Conservation (phyloP, 345 rosid species). For the Barbarea vulgaris region DNA sequence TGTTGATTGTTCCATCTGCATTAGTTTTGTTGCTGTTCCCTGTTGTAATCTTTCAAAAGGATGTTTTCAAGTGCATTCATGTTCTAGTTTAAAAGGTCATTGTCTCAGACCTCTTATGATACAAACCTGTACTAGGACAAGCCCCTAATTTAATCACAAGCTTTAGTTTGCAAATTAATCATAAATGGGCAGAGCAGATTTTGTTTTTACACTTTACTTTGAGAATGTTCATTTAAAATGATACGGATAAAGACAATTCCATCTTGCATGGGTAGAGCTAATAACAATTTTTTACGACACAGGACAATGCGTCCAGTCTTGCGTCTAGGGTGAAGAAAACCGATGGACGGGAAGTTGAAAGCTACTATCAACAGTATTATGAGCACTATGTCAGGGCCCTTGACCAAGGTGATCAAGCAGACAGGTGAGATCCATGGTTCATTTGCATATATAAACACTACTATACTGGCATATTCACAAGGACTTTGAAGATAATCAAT, state of each 20-base stretch:
- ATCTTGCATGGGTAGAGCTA: constrained; percentile 14
- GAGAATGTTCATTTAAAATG: background rate
- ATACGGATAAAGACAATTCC: background rate
- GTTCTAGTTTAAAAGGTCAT: background rate
- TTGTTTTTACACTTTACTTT: constrained; percentile 7
- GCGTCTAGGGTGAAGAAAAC: constrained; percentile 93
- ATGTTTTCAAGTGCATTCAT: background rate
- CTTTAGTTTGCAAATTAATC: constrained; percentile 5
- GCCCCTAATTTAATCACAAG: background rate
- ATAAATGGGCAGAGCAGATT: background rate
- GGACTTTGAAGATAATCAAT: background rate
- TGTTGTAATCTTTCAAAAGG: background rate
- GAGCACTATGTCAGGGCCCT: constrained; percentile 88
- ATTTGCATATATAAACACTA: background rate
- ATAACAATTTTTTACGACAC: constrained; percentile 9
- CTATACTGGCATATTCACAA: background rate
- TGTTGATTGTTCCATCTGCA: background rate
- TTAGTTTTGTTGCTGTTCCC: background rate
- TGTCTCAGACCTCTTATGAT: constrained; percentile 2
- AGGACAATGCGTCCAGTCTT: constrained; percentile 96
- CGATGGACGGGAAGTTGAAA: constrained; percentile 92
- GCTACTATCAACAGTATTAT: constrained; percentile 91
- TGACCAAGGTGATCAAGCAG: constrained; percentile 96
- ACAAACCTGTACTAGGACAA: background rate
- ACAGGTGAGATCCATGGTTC: constrained; percentile 55